Percentiles rank a stretch among this genome's conserved stretches.
phyloP scores from a whole-genome alignment of 2,329 filamentous ascomycete species.

The Thielaviopsis populi region DNA sequence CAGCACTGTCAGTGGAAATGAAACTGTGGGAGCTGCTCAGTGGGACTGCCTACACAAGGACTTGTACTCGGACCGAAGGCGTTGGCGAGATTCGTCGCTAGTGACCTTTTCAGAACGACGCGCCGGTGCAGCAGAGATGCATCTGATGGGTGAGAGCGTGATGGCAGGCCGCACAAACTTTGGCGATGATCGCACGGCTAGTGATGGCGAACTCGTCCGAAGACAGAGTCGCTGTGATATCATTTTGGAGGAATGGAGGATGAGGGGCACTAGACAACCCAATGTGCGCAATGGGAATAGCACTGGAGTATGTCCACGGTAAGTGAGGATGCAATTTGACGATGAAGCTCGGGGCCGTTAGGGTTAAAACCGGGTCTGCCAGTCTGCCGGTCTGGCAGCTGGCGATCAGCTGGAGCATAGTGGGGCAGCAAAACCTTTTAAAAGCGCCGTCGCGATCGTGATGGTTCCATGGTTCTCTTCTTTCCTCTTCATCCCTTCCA shows the following conservation, averaged over 20 bases:
- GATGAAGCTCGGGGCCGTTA: background rate
- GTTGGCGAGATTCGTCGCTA: background rate
- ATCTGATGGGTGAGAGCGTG: background rate
- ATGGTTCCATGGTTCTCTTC: slow-evolving; percentile 27
- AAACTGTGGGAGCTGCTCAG: background rate
- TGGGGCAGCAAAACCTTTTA: slow-evolving; percentile 9
- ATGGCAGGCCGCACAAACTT: background rate
- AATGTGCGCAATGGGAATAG: too few relatives aligned
- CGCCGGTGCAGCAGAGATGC: background rate
- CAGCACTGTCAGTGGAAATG: slow-evolving; percentile 1
- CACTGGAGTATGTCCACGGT: background rate
- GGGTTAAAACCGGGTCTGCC: background rate
- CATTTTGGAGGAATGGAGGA: background rate
- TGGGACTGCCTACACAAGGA: slow-evolving; percentile 10
- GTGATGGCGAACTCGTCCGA: background rate
- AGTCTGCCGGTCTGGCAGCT: background rate
- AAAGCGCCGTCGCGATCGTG: slow-evolving; percentile 4
- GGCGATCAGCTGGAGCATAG: background rate
- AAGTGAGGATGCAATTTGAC: background rate
- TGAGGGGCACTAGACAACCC: background rate
- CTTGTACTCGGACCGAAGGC: slow-evolving; percentile 12
- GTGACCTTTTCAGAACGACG: background rate
- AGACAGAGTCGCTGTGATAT: background rate
- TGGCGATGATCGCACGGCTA: background rate
- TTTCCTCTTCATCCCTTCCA: slow-evolving; percentile 77